A percentile compares a stretch with the other conserved stretches of the same genome.
Evolutionary conservation across 306 rosid species (phyloP).

Genomic region (Inga oerstediana): DNA sequence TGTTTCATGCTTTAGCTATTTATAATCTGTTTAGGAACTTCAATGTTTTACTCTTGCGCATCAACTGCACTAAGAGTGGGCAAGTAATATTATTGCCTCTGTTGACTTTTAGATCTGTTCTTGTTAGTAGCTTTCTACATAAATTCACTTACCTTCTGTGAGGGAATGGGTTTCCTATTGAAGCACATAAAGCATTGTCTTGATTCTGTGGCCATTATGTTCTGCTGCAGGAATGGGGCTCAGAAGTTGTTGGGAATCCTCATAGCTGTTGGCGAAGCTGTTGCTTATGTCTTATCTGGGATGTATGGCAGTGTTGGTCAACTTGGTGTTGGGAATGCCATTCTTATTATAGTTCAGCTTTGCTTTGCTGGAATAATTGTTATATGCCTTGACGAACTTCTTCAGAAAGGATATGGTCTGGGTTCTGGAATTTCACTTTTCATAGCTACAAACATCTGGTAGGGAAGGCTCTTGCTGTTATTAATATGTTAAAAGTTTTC

Average conservation of each 20-base stretch:
- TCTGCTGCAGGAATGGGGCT: slow-evolving; percentile 72
- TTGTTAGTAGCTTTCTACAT: neutral
- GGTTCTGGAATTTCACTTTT: slow-evolving; percentile 99
- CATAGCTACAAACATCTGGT: slow-evolving; percentile 97
- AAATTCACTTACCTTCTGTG: neutral
- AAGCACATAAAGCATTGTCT: neutral
- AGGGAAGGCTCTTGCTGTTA: neutral
- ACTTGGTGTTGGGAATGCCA: slow-evolving; percentile 97
- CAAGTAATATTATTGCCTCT: neutral
- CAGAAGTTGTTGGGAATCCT: slow-evolving; percentile 88
- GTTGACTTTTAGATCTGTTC: neutral
- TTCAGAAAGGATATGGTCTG: slow-evolving; percentile 98
- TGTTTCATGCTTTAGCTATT: neutral
- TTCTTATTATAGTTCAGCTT: slow-evolving; percentile 88
- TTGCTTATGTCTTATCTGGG: slow-evolving; percentile 95
- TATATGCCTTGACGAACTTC: slow-evolving; percentile 94
- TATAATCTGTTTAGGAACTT: neutral
- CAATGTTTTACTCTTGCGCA: neutral
- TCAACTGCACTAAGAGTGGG: neutral
- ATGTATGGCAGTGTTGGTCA: slow-evolving; percentile 98
- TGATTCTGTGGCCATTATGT: neutral
- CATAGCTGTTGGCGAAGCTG: slow-evolving; percentile 96
- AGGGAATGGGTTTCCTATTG: neutral
- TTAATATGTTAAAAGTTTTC: neutral
- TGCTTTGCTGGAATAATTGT: slow-evolving; percentile 96